Conservation (phyloP, 2,329 filamentous ascomycete species). For the Gyromitra esculenta region DNA sequence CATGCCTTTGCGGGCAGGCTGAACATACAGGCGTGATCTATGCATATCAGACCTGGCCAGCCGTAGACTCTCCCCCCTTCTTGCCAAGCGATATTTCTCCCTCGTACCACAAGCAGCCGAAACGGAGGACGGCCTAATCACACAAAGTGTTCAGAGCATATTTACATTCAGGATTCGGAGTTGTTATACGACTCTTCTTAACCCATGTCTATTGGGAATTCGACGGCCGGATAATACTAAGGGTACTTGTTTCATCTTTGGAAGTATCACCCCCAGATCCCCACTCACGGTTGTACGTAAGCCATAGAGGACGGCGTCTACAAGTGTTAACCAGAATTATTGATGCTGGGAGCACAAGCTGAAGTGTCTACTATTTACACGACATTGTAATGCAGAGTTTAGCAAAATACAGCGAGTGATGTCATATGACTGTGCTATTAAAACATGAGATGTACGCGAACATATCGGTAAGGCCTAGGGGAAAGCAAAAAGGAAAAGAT, state of each 20-base stretch:
- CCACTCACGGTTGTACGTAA: not conserved
- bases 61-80: not conserved
- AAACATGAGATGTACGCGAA: conserved; percentile 21
- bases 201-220: not conserved
- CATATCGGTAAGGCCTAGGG: not conserved
- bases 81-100: not conserved
- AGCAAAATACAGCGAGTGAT: conserved; percentile 36
- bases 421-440: conserved; percentile 37
- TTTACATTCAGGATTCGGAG: not conserved
- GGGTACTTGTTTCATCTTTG: conserved; percentile 20
- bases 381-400: not conserved
- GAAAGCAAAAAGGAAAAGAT: conserved; percentile 28
- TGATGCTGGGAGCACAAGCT: conserved; percentile 6
- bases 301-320: not conserved
- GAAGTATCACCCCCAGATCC: not conserved
- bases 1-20: not conserved
- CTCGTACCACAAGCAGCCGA: conserved; percentile 10
- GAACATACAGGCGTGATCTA: not conserved
- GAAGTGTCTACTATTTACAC: conserved; percentile 10
- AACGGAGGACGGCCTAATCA: not conserved
- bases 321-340: not conserved
- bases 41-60: not conserved
- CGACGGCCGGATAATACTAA: conserved; percentile 1
- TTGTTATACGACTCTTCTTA: not conserved
- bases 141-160: conserved; percentile 1